phyloP scores from a whole-genome alignment of 768 basidiomycete species.

The Tephrocybe sp. region DNA sequence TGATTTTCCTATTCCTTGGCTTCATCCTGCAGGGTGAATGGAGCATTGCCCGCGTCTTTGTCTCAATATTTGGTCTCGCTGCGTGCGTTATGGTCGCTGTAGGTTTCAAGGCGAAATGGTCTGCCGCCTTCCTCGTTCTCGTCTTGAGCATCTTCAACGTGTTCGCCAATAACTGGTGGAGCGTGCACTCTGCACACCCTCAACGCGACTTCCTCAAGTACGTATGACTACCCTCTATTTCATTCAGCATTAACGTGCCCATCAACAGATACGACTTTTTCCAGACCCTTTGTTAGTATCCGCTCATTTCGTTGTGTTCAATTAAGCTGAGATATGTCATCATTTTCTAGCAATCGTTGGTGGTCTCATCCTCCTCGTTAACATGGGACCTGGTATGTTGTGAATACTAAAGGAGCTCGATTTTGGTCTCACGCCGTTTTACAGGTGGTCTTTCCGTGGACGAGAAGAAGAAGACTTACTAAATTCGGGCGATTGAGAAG shows the following conservation, averaged over 20 bases:
- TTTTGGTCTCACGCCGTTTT: conserved; percentile 11
- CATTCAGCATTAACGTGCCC: conserved; percentile 19
- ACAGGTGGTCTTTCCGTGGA: conserved; percentile 93
- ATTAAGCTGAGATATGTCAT: conserved; percentile 4
- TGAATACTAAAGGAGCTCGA: too few species aligned
- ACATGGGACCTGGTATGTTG: conserved; percentile 93
- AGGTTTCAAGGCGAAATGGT: conserved; percentile 99
- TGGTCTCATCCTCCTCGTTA: conserved; percentile 94
- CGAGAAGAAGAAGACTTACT: conserved; percentile 98
- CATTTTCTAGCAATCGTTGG: conserved; percentile 77
- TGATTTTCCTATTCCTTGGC: conserved; percentile 99
- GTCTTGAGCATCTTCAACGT: conserved; percentile 94
- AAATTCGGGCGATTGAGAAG: conserved; percentile 13
- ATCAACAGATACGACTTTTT: conserved; percentile 91
- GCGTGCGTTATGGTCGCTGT: conserved; percentile 97
- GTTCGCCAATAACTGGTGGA: conserved; percentile 99
- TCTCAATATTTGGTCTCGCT: conserved; percentile 86
- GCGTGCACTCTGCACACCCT: conserved; percentile 86
- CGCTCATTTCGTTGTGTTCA: neutral
- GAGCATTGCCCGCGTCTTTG: conserved; percentile 82
- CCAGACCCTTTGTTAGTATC: conserved; percentile 79
- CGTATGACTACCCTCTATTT: conserved; percentile 24
- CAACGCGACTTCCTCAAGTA: conserved; percentile 98
- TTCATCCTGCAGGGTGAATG: conserved; percentile 94
- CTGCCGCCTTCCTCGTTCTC: conserved; percentile 91